Evolutionary conservation across 1,284 basidiomycete species (phyloP), one percentile per base, ranked within the genome.

Genomic region (Volvariella volvacea): DNA sequence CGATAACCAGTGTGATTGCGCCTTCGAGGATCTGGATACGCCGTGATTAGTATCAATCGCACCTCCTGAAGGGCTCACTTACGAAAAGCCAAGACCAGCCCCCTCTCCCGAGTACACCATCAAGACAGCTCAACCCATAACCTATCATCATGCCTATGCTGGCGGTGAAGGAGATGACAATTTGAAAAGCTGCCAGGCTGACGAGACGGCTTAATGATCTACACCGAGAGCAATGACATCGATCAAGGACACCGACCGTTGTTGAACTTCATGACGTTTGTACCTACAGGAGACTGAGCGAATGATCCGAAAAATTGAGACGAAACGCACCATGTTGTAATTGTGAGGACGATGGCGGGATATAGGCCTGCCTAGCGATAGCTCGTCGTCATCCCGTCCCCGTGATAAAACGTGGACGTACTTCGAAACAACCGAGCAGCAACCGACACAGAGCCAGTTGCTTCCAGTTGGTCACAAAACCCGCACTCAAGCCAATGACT

Each of bases 61-160:
- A 21, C 16, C 67, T 48, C 47, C 68, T 71, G 52, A 74, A 74
- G 39, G 73, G 71, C 67, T 20, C 32, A 10, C 67, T 48, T 48
- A 69, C 72, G 52, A 74, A 74, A 41, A 74, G 71, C 67, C 70
- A 74, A 3, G 68, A 61, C 71, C 71, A 73, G 7, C 68, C 70
- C 21, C 64, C 50, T 41, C 71, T 55, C 4, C 64, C 66, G 22
- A 56, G 47, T 48, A 53, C 62, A 0, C 70, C 70, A 3, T 55
- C 55, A 22, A 73, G 56, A 12, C 65, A 57, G 44, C 65, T 70
- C 30, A 73, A 42, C 21, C 56, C 52, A 50, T 70, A 73, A 1
- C 66, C 68, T 43, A 71, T 59, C 42, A 73, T 68, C n/a, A 70
- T 61, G 51, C 69, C 68, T 50, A 73, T 71, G 2, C 67, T 68